Conservation (phyloP, 257 asterid genomes). For the Solanum appendiculatum region DNA sequence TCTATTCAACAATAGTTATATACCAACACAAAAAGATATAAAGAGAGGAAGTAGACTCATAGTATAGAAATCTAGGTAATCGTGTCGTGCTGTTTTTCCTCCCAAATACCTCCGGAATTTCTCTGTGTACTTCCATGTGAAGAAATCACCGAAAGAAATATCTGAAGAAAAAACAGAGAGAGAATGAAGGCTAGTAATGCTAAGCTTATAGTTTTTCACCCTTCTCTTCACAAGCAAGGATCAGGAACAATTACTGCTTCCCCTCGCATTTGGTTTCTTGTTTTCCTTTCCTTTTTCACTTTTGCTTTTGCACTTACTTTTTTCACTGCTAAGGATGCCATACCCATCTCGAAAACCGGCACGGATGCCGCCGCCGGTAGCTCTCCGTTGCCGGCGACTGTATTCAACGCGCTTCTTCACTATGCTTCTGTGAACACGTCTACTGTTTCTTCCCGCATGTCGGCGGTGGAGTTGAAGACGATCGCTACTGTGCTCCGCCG, state of each 20-base stretch:
- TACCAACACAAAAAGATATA: not conserved
- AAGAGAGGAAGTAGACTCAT: not conserved
- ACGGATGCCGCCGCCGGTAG: not conserved
- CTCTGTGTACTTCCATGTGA: not conserved
- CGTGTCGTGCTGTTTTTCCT: not conserved
- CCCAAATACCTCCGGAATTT: not conserved
- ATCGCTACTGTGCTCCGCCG: constrained; percentile 51
- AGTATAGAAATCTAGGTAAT: not conserved
- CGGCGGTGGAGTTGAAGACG: constrained; percentile 35
- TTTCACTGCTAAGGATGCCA: constrained; percentile 36
- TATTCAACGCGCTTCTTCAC: constrained; percentile 62
- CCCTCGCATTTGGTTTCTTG: constrained; percentile 45
- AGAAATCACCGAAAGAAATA: not conserved
- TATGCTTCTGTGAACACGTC: constrained; percentile 46
- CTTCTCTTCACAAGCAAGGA: constrained; percentile 41
- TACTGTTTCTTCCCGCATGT: constrained; percentile 30
- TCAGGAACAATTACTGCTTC: constrained; percentile 16
- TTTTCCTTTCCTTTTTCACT: constrained; percentile 40
- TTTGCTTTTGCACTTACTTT: constrained; percentile 52
- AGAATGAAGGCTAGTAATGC: constrained; percentile 51
- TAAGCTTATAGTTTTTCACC: constrained; percentile 61
- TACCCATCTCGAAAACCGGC: not conserved
- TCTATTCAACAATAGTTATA: not conserved
- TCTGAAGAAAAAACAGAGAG: not conserved
- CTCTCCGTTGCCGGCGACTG: constrained; percentile 24